Evolutionary conservation across 1,284 basidiomycete species (phyloP), one percentile per base, ranked within the genome.

Genomic region (Wolfiporia cocos): DNA sequence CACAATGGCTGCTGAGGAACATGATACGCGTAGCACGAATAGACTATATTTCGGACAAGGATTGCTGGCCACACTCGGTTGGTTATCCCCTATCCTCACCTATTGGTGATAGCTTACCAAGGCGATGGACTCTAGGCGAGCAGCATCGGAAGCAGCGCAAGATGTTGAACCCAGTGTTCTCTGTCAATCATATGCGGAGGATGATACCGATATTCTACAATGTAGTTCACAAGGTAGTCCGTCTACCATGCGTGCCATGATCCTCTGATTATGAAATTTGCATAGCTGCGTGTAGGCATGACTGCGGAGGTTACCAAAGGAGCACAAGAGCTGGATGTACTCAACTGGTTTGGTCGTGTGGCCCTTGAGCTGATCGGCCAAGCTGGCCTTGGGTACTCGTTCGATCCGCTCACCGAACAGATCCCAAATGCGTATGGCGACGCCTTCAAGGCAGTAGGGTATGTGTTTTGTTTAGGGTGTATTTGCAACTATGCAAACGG

Each of bases 341-440:
- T 52, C 22, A 35, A 41, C n/a, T 59, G 55, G 53, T 47, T 54
- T 38, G 48, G 49, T 18, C 49, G 53, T n/a, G 44, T 49, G 10
- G 51, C 58, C 5, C 45, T 61, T 2, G 58, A 61, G 40, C 49
- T 52, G 14, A 48, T 61, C 39, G 57, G 56, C 6, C 57, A 57
- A 41, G 57, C 55, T 5, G 63, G 62, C 1, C 49, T 67, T 5
- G 64, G 62, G 2, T 60, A 66, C 44, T 57, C 61, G 5, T 65
- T 67, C 46, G 53, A 61, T 41, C 53, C 59, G 4, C 53, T 64
- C 20, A 47, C 46, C 17, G 44, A 49, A 4, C 47, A 54, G 17
- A 44, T 40, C 10, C 39, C 48, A 2, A 51, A 62, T 41, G 44
- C 45, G 18, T 61, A 53, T 33, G 51, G 53, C 5, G 48, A 55